Evolutionary conservation across 306 rosid genomes (phyloP).

Genomic region (Cucurbita ficifolia): DNA sequence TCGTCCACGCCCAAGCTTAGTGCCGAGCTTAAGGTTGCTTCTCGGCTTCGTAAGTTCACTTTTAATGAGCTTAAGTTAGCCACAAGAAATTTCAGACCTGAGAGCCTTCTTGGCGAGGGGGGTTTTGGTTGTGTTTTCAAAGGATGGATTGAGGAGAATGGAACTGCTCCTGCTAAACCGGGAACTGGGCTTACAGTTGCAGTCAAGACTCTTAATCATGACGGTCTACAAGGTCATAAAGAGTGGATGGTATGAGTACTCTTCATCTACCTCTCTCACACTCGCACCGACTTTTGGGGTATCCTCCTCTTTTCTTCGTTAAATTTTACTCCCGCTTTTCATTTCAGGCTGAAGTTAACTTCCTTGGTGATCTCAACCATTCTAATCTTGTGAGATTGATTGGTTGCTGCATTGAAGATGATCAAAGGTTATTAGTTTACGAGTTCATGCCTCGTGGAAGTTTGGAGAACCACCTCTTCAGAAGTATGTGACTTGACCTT

Average conservation of each 20-base stretch:
- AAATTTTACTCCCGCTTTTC: not conserved
- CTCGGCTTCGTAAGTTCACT: conserved; percentile 78
- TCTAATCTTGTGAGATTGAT: conserved; percentile 82
- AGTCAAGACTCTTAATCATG: conserved; percentile 89
- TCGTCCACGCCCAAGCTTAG: conserved; percentile 63
- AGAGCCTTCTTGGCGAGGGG: conserved; percentile 97
- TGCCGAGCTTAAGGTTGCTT: conserved; percentile 86
- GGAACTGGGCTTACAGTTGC: conserved; percentile 99
- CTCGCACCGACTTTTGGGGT: not conserved
- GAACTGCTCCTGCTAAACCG: conserved; percentile 91
- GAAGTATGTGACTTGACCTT: conserved; percentile 47
- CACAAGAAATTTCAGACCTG: conserved; percentile 92
- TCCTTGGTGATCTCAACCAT: conserved; percentile 83
- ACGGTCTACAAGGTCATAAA: conserved; percentile 96
- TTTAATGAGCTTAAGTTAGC: conserved; percentile 84
- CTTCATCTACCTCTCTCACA: not conserved
- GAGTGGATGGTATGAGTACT: conserved; percentile 81
- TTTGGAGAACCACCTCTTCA: conserved; percentile 94
- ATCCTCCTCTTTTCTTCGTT: not conserved
- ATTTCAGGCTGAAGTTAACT: conserved; percentile 78
- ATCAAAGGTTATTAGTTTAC: conserved; percentile 30
- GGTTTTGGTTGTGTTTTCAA: conserved; percentile 98
- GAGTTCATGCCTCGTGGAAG: conserved; percentile 91
- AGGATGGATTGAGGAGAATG: conserved; percentile 97
- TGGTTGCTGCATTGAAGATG: conserved; percentile 92